These are phyloP conservation scores for Colletotrichum gloeosporioides DNA, from an alignment of 2,329 filamentous ascomycete genomes.

Conservation along the genomic window DNA sequence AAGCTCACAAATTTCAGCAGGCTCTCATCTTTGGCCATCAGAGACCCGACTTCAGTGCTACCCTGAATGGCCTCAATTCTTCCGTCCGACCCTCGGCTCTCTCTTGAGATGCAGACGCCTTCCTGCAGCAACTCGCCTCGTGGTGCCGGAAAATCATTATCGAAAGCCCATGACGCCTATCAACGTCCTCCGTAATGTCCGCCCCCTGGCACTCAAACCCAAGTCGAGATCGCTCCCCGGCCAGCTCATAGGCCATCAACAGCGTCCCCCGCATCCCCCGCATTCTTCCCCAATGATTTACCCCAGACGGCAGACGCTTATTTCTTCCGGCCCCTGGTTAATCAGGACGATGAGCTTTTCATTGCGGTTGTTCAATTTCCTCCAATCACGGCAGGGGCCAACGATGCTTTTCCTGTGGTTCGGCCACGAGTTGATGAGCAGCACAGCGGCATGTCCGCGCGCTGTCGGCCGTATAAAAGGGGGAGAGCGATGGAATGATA, in stretches of 20 bases:
- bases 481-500: neutral
- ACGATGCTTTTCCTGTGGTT: neutral
- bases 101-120: neutral
- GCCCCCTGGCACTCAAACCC: neutral
- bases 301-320: neutral
- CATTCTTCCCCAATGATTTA: slow-evolving; percentile 19
- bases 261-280: slow-evolving; percentile 14
- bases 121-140: neutral
- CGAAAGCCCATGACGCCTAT: neutral
- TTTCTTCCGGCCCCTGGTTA: neutral
- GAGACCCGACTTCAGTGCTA: neutral
- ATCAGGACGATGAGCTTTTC: neutral
- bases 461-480: slow-evolving; percentile 2
- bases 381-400: slow-evolving; percentile 3
- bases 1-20: neutral
- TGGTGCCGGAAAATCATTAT: neutral
- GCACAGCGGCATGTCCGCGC: neutral
- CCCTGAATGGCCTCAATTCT: neutral
- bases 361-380: slow-evolving; percentile 9
- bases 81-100: neutral
- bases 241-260: neutral
- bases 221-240: neutral
- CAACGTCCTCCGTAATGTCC: neutral
- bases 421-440: neutral
- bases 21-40: neutral